phyloP scores from a whole-genome alignment of 768 basidiomycete species.

The Pilatotrama ljubarskyi region DNA sequence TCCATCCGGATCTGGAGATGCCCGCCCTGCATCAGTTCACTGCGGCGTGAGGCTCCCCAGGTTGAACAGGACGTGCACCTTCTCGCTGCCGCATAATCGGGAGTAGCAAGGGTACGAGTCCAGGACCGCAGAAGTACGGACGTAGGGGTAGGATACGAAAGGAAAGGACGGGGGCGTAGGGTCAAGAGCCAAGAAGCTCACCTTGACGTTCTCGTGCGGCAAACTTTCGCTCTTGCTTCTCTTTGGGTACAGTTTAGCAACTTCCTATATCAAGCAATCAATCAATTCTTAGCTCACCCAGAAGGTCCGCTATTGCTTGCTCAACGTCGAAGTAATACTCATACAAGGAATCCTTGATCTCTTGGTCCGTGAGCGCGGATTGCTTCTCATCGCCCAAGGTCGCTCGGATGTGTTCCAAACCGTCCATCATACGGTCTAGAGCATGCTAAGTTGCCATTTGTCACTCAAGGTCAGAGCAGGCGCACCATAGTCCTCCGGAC shows the following conservation, averaged over 20 bases:
- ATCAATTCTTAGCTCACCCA: constrained; percentile 51
- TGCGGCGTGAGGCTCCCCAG: background rate
- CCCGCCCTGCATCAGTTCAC: background rate
- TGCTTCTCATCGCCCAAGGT: constrained; percentile 65
- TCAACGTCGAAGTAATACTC: constrained; percentile 86
- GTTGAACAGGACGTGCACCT: constrained; percentile 29
- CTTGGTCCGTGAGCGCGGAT: constrained; percentile 69
- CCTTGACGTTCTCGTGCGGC: constrained; percentile 79
- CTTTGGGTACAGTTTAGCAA: constrained; percentile 37
- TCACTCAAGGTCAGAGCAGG: constrained; percentile 24
- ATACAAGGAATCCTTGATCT: constrained; percentile 83
- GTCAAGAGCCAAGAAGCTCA: constrained; percentile 52
- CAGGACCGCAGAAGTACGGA: background rate
- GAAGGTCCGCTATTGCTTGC: constrained; percentile 68
- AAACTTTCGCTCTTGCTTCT: constrained; percentile 65
- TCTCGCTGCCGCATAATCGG: constrained; percentile 21
- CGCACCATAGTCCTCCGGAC: constrained; percentile 80
- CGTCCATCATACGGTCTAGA: constrained; percentile 67
- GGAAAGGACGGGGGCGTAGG: constrained; percentile 28
- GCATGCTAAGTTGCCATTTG: background rate
- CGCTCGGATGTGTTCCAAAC: constrained; percentile 64
- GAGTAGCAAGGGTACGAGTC: constrained; percentile 12
- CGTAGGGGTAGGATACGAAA: background rate
- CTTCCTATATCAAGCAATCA: background rate
- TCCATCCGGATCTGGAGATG: constrained; percentile 12